Percentiles rank a stretch among this genome's conserved stretches.
Evolutionary conservation across 2,329 filamentous ascomycete genomes (phyloP).

Genomic region (Botrytis hyacinthi): DNA sequence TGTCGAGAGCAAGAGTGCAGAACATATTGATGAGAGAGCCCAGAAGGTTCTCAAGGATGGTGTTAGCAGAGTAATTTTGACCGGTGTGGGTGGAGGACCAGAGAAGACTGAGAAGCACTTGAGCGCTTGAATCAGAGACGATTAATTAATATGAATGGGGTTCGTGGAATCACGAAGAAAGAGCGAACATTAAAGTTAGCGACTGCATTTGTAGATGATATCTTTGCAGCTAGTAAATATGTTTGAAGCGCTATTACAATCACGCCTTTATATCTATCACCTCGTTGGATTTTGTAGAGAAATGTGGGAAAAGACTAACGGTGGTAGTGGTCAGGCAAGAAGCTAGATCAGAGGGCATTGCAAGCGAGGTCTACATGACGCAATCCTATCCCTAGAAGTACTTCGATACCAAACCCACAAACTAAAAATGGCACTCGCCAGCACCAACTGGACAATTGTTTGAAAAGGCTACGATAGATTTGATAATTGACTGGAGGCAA

Average conservation of each 20-base stretch:
- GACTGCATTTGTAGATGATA: conserved; percentile 5
- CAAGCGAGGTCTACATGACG: neutral
- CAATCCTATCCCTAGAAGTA: neutral
- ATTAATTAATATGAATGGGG: neutral
- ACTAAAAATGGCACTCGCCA: neutral
- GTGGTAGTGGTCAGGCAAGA: neutral
- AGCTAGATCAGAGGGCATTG: neutral
- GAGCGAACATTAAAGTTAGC: neutral
- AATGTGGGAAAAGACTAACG: neutral
- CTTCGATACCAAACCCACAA: neutral
- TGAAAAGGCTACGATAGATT: neutral
- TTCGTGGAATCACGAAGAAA: neutral
- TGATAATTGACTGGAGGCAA: neutral
- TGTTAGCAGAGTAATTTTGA: conserved; percentile 86
- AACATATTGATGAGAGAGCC: conserved; percentile 64
- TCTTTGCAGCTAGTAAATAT: neutral
- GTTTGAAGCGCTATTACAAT: neutral
- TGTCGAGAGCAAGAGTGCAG: conserved; percentile 49
- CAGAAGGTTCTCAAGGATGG: conserved; percentile 69
- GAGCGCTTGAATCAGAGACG: conserved; percentile 45
- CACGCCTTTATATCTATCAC: neutral
- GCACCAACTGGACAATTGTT: too few species aligned
- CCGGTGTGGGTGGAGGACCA: conserved; percentile 86
- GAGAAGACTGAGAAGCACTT: conserved; percentile 75
- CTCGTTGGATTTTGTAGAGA: neutral